Evolutionary conservation across 768 basidiomycete species (phyloP).

Genomic region (Saitozyma podzolica): DNA sequence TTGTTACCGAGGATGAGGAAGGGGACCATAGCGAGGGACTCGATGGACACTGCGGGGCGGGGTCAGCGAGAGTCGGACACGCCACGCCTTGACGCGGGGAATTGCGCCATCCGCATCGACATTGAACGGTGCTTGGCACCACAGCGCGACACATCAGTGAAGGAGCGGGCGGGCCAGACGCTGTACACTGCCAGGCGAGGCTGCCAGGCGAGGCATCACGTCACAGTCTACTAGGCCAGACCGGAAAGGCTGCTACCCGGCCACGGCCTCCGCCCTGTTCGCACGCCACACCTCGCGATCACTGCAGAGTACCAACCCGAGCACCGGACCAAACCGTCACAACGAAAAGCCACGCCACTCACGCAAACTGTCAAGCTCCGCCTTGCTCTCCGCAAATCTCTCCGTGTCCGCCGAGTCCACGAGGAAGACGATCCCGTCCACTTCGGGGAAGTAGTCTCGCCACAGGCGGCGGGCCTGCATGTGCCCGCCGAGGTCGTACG

Average conservation of each 20-base stretch:
- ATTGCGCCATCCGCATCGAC: too few relatives aligned
- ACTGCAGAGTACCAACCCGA: too few relatives aligned
- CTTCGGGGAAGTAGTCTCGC: conserved; percentile 99
- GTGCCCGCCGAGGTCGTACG: conserved; percentile 97
- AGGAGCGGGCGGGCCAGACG: too few relatives aligned
- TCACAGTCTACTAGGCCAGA: too few relatives aligned
- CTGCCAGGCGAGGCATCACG: too few relatives aligned
- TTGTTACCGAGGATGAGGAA: conserved; percentile 99
- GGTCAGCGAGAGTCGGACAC: not conserved
- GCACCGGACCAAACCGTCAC: not conserved
- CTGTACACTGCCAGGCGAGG: too few relatives aligned
- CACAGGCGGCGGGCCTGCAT: conserved; percentile 98
- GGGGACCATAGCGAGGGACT: conserved; percentile 91
- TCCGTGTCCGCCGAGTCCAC: conserved; percentile 97
- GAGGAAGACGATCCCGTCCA: conserved; percentile 96
- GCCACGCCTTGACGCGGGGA: not conserved
- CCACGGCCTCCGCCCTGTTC: too few relatives aligned
- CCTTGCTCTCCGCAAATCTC: conserved; percentile 93
- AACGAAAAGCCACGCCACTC: conserved; percentile 14
- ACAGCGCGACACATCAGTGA: too few relatives aligned
- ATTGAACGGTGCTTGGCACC: too few relatives aligned
- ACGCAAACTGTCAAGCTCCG: conserved; percentile 88
- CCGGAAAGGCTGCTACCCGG: too few relatives aligned
- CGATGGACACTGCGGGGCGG: conserved; percentile 67
- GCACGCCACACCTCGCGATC: too few relatives aligned